These are phyloP conservation scores for Alternaria angustiovoidea DNA, from an alignment of 2,329 filamentous ascomycete genomes.

Conservation along the genomic window DNA sequence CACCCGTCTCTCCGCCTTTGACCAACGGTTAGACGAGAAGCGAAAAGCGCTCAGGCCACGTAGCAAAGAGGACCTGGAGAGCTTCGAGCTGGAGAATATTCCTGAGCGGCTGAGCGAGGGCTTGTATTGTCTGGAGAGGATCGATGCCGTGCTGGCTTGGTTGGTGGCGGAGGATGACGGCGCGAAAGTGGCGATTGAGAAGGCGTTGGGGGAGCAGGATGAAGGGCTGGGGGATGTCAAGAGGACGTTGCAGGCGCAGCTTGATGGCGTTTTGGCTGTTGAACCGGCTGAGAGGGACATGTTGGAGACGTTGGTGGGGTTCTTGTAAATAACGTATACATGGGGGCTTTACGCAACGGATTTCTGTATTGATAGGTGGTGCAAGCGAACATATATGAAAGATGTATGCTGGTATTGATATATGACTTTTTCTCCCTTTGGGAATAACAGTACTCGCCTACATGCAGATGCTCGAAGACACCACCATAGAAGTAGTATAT, in stretches of 20 bases:
- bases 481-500: background rate
- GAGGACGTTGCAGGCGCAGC: conserved; percentile 73
- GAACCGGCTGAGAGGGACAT: conserved; percentile 68
- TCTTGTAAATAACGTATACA: conserved; percentile 28
- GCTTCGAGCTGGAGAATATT: conserved; percentile 74
- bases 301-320: conserved; percentile 64
- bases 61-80: conserved; percentile 66
- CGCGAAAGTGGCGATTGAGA: conserved; percentile 69
- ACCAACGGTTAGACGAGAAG: conserved; percentile 68
- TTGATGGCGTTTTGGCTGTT: conserved; percentile 64
- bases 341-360: too few species aligned
- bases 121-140: conserved; percentile 80
- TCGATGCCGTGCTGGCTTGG: conserved; percentile 90
- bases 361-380: background rate
- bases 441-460: background rate
- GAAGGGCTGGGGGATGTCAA: conserved; percentile 71
- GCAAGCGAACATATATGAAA: background rate
- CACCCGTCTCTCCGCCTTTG: conserved; percentile 67
- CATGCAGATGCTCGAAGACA: background rate
- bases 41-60: conserved; percentile 55
- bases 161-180: conserved; percentile 87
- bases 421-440: background rate
- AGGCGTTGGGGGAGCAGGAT: conserved; percentile 72
- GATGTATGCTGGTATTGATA: background rate
- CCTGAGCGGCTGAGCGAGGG: conserved; percentile 82